Base-by-base conservation (phyloP, 345 rosid species). In the Syzygium oleosum region DNA sequence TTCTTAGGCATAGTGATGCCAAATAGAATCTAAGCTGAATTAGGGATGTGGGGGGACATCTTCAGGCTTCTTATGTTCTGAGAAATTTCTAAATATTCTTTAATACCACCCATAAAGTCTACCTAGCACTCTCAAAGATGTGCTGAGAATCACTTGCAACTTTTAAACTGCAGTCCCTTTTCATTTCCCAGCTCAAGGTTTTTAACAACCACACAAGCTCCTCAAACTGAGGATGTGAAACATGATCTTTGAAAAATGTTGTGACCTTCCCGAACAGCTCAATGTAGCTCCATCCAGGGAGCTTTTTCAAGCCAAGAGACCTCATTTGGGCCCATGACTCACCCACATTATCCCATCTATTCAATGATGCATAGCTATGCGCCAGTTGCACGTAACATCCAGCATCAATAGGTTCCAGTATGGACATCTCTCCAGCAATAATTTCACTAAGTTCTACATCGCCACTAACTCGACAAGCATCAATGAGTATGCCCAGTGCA, bases 241-340 rank as follows among this genome's bases (percentile, higher is more conserved):
- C 86, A 61, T 94, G 92, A 80, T 93, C 92, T 77, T 89, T 88
- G 52, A 88, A 95, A 89, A 94, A 95, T 52, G 91, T 93, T 59
- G 92, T 90, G 88, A 87, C 88, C 84, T 49, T 84, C 87, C 93
- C 91, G 2, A 89, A 88, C 29, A 90, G 86, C 87, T 93, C 95
- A 85, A 95, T 92, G 84, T 88, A 92, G 88, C 96, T 95, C 96
- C 96, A 94, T 23, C 93, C 94, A 1, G 95, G 93, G 86, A 92
- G 91, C 89, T 94, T 95, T 90, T 87, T 94, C 84, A 94, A 87
- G 84, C 95, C 93, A 52, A 92, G 92, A 84, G 92, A 92, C 88
- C 91, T 93, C 95, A 94, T 92, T 87, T 88, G 87, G 85, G 84
- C 88, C 95, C 93, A 95, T 53, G 92, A 91, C 84, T 92, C 90